A percentile compares a stretch with the other conserved stretches of the same genome.
Conservation (phyloP, 2,329 filamentous ascomycete species). For the Nannizzia gypsea region DNA sequence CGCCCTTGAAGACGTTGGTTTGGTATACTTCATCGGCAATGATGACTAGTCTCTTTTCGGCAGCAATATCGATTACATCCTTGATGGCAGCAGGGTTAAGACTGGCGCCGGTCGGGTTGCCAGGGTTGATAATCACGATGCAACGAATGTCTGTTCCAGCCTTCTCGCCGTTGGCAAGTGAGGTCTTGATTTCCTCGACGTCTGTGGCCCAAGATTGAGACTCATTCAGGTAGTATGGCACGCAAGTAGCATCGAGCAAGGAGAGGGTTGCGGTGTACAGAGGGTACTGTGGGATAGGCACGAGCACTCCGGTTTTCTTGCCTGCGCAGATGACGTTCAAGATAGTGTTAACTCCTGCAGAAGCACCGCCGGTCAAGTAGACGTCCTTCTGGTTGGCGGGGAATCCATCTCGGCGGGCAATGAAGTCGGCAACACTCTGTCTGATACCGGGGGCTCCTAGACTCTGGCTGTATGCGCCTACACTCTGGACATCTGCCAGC, state of each 20-base stretch:
- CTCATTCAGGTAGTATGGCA: slow-evolving; percentile 92
- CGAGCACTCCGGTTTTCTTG: slow-evolving; percentile 68
- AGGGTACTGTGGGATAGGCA: slow-evolving; percentile 95
- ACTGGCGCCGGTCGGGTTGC: slow-evolving; percentile 89
- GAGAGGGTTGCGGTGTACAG: slow-evolving; percentile 90
- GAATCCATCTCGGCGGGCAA: slow-evolving; percentile 85
- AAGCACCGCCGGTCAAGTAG: slow-evolving; percentile 85
- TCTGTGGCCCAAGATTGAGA: slow-evolving; percentile 77
- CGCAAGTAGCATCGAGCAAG: slow-evolving; percentile 70
- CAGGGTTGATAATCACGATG: slow-evolving; percentile 95
- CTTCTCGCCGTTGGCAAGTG: slow-evolving; percentile 61
- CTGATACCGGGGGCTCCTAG: slow-evolving; percentile 78
- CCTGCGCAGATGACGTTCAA: slow-evolving; percentile 76
- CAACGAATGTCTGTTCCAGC: slow-evolving; percentile 78
- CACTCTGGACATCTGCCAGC: slow-evolving; percentile 72
- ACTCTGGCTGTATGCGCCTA: slow-evolving; percentile 93
- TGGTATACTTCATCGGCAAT: slow-evolving; percentile 98
- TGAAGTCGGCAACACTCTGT: slow-evolving; percentile 81
- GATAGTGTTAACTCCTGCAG: slow-evolving; percentile 86
- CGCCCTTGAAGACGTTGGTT: slow-evolving; percentile 90
- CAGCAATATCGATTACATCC: slow-evolving; percentile 75
- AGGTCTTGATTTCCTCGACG: slow-evolving; percentile 59
- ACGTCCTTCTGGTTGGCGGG: slow-evolving; percentile 68
- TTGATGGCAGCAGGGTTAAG: slow-evolving; percentile 68
- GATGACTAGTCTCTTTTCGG: slow-evolving; percentile 72